Base-by-base conservation (phyloP, 768 basidiomycete genomes). In the Russula olivacea region DNA sequence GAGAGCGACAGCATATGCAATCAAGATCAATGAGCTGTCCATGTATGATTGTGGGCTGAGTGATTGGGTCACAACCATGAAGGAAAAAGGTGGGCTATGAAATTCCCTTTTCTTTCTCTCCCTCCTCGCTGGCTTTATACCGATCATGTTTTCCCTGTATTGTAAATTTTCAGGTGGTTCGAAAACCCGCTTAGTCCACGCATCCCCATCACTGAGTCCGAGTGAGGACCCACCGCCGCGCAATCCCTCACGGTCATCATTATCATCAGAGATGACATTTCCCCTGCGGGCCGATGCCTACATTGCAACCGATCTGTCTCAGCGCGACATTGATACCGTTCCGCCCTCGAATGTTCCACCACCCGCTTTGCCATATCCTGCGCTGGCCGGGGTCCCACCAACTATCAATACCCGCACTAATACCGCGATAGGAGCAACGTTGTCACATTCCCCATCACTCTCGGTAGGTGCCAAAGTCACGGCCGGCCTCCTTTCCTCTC, bases 21-120 rank as follows among this genome's bases (percentile, higher is more conserved):
- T 78, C 67, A 94, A 93, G 76, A 90, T 94, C 66, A 91, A 91
- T 69, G 90, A 93, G 71, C 72, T 95, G 21, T 83, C 83, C 59
- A 76, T 79, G 64, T 85, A 83, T 69, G 88, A 92, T 69, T 88
- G 87, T 68, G 91, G 92, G 36, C 74, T 94, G 57, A 76, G 76
- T 21, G 84, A 88, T n/a, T 95, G 93, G 93, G 74, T 92, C 28
- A 66, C 75, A 43, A 79, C 81, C 60, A 80, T 80, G 59, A 81
- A 74, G 66, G 74, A 77, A 58, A 79, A 80, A 79, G 80, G 91
- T 89, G 68, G 28, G 77, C 72, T 66, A 48, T 68, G 40, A 48
- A 47, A 54, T 43, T 52, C 58, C 21, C 17, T 14, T 47, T 45
- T 25, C 48, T 63, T 38, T 53, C 21, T 41, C 32, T 48, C 47